Evolutionary conservation across 371 early-diverging fungal species (phyloP).

Genomic region (Entomophthora muscae): DNA sequence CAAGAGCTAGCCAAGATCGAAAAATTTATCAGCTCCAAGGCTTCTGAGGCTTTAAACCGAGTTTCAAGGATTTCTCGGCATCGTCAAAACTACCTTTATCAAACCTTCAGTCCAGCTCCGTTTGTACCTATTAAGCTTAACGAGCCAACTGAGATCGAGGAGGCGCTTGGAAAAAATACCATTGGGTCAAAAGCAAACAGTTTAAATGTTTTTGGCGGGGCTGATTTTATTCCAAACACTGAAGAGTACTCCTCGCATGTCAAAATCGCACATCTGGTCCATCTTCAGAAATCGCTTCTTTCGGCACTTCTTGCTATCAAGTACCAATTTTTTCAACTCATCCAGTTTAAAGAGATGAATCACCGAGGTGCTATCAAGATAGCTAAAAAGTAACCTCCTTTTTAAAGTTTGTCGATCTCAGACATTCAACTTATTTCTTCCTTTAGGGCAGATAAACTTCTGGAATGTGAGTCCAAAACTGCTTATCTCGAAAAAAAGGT

Average conservation of each 20-base stretch:
- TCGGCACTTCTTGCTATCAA: background rate
- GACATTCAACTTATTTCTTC: no score
- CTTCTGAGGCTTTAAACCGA: background rate
- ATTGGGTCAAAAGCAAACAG: background rate
- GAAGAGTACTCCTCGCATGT: background rate
- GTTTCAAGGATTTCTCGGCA: background rate
- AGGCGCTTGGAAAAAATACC: background rate
- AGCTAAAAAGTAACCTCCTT: background rate
- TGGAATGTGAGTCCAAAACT: background rate
- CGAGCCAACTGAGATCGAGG: background rate
- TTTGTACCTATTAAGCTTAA: background rate
- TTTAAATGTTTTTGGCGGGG: background rate
- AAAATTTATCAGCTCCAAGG: background rate
- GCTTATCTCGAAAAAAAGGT: background rate
- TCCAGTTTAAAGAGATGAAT: conserved; percentile 1
- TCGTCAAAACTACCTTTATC: background rate
- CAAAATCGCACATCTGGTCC: background rate
- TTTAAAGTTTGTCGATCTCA: background rate
- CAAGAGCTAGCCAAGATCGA: background rate
- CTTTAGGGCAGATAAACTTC: background rate
- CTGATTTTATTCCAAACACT: background rate
- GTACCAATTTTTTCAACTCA: background rate
- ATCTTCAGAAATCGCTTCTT: background rate
- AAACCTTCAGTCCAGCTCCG: background rate
- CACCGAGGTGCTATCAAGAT: background rate